Evolutionary conservation across 139 green algal genomes (phyloP), one percentile per base, ranked within the genome.

Genomic region (Chlamydomonas sp.): DNA sequence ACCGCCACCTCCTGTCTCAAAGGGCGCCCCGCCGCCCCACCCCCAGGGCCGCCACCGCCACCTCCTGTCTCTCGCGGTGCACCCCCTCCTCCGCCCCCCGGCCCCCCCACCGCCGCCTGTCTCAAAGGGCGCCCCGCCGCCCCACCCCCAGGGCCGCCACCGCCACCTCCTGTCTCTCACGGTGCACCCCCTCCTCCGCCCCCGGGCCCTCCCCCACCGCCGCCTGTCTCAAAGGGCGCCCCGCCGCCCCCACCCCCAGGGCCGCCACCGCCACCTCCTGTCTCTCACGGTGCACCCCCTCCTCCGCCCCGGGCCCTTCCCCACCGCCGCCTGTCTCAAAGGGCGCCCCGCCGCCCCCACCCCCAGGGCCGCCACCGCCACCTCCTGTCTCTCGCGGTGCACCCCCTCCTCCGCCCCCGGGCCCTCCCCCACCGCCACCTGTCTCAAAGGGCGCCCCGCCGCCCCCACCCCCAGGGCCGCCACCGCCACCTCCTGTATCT

Each of bases 381-480:
- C n/a, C n/a, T n/a, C n/a, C n/a, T n/a, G n/a, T n/a, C n/a, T n/a
- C n/a, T n/a, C n/a, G 31, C 31, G 31, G 31, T 15, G 3, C 9
- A 31, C 31, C 31, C 2, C 77, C 77, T 8, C 77, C 77, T 1
- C 77, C 77, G 61, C 77, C 77, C 1, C 77, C 77, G 4, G 77
- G 77, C 17, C 77, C 77, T 60, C 77, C 77, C 17, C 77, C 77
- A 61, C 60, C 77, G 3, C 77, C 77, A 5, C 77, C n/a, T 1
- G 16, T 59, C 1, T 14, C 60, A 3, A 17, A 2, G 20, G 7
- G 16, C n/a, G 20, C 20, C 71, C 20, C 71, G 15, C 63, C 79
- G 31, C 79, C 79, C 31, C 79, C 79, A 12, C 79, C 79, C 1
- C 79, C 79, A 63, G 79, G 79, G 14, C 79, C 79, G 17, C 79